Percentiles rank a stretch among this genome's conserved stretches.
phyloP scores from a whole-genome alignment of 129 eudicot species.

The Escallonia rubra region DNA sequence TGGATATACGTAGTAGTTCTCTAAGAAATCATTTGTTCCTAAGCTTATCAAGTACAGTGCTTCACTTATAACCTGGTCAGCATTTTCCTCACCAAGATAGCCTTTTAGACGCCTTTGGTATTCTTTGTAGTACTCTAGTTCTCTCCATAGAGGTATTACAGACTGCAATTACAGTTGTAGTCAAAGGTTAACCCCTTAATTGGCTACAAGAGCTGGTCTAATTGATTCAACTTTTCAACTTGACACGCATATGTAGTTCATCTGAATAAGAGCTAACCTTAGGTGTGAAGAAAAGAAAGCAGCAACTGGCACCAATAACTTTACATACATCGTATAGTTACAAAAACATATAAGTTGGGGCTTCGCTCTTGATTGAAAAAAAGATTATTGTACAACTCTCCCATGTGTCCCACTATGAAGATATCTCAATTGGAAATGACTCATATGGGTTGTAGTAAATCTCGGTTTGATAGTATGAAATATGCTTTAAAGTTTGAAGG shows the following conservation, averaged over 20 bases:
- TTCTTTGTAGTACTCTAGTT: constrained; percentile 70
- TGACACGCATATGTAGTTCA: background rate
- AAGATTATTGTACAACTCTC: no score
- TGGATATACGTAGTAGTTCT: constrained; percentile 65
- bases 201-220: background rate
- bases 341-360: no score
- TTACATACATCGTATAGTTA: no score
- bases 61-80: constrained; percentile 40
- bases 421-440: no score
- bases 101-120: constrained; percentile 43
- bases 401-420: no score
- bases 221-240: background rate
- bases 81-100: constrained; percentile 47
- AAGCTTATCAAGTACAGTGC: constrained; percentile 72
- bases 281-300: background rate
- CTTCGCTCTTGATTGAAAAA: no score
- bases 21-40: constrained; percentile 89
- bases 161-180: constrained; percentile 44
- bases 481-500: no score
- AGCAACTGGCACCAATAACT: background rate
- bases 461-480: no score
- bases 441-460: no score
- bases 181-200: background rate
- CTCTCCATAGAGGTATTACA: constrained; percentile 79
- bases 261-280: background rate